Evolutionary conservation across 345 rosid genomes (phyloP).

Genomic region (Salix viminalis): DNA sequence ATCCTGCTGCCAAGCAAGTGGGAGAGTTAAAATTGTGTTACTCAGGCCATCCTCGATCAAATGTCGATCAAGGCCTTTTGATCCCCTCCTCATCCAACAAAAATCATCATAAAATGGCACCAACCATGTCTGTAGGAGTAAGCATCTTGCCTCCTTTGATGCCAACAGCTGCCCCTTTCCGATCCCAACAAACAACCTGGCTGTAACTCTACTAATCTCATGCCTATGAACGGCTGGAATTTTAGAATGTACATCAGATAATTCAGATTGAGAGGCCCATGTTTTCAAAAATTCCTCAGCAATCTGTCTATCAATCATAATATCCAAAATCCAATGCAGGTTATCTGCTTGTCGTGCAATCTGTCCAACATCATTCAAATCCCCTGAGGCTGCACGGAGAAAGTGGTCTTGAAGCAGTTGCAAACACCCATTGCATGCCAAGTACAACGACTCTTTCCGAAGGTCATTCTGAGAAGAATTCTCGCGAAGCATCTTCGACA

Average conservation of each 20-base stretch:
- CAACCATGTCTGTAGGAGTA: conserved; percentile 83
- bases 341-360: conserved; percentile 94
- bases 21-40: conserved; percentile 87
- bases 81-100: conserved; percentile 94
- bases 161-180: conserved; percentile 93
- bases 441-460: conserved; percentile 78
- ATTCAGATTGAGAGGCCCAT: conserved; percentile 89
- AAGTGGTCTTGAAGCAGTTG: conserved; percentile 57
- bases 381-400: conserved; percentile 61
- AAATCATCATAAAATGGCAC: conserved; percentile 92
- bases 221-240: conserved; percentile 79
- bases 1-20: conserved; percentile 88
- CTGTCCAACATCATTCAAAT: conserved; percentile 58
- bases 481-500: conserved; percentile 92
- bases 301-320: conserved; percentile 84
- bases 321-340: conserved; percentile 89
- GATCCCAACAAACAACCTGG: conserved; percentile 84
- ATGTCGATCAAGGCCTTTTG: conserved; percentile 85
- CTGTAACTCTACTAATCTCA: conserved; percentile 84
- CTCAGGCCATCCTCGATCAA: conserved; percentile 92
- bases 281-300: conserved; percentile 79
- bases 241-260: conserved; percentile 63
- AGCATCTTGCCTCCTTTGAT: conserved; percentile 71
- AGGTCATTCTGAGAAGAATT: conserved; percentile 85
- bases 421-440: conserved; percentile 81